These are phyloP conservation scores for Silene uniflora DNA, from an alignment of 148 eudicot genomes.

Conservation along the genomic window DNA sequence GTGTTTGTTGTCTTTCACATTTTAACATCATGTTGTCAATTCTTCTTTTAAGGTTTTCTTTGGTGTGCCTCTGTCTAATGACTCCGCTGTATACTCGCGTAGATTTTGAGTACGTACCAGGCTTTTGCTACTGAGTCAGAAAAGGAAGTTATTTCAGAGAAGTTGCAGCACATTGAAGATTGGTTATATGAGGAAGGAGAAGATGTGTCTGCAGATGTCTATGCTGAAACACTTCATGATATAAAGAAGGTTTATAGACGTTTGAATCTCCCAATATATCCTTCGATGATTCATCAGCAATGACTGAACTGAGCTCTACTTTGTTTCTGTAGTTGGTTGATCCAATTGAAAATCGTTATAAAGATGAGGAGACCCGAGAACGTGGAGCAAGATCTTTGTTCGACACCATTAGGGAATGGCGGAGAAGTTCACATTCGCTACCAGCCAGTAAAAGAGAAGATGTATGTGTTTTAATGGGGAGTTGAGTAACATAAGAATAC, in stretches of 20 bases:
- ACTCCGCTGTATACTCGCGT: constrained; percentile 34
- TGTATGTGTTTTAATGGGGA: constrained; percentile 36
- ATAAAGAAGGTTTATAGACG: constrained; percentile 51
- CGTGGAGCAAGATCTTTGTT: constrained; percentile 45
- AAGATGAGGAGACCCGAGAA: constrained; percentile 69
- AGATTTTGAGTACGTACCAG: constrained; percentile 64
- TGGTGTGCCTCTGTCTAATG: neutral
- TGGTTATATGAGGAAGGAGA: constrained; percentile 98
- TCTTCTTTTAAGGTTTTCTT: neutral
- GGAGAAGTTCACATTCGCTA: constrained; percentile 40
- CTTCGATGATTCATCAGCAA: neutral
- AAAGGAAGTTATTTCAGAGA: constrained; percentile 55
- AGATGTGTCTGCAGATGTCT: constrained; percentile 74
- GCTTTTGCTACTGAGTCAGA: constrained; percentile 67
- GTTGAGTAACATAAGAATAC: neutral
- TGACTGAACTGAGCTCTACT: constrained; percentile 11
- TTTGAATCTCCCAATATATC: neutral
- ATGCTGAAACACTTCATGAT: constrained; percentile 55
- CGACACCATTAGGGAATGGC: constrained; percentile 40
- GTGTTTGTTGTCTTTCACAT: neutral
- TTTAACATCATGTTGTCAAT: neutral
- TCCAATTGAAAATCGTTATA: constrained; percentile 71
- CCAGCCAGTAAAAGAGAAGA: constrained; percentile 49
- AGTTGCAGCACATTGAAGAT: constrained; percentile 74
- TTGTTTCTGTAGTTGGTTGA: constrained; percentile 54